phyloP scores from a whole-genome alignment of 2,329 filamentous ascomycete species.

The Fusarium sp. region DNA sequence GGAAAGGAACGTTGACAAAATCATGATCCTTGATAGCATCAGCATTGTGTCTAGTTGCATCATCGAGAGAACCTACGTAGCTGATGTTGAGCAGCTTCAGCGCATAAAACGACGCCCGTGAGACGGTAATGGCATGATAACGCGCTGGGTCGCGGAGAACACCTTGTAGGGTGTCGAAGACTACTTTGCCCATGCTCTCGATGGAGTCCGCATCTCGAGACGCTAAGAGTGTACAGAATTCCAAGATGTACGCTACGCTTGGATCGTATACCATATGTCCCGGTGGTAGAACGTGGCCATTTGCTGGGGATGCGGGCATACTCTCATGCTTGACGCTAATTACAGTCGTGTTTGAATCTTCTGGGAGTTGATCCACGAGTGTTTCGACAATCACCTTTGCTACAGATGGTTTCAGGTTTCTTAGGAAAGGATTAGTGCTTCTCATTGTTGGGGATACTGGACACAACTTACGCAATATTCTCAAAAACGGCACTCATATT shows the following conservation, averaged over 20 bases:
- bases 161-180: conserved; percentile 84
- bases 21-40: conserved; percentile 76
- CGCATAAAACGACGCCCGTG: conserved; percentile 88
- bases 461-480: conserved; percentile 78
- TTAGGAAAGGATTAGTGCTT: conserved; percentile 35
- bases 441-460: background rate
- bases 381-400: conserved; percentile 68
- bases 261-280: conserved; percentile 81
- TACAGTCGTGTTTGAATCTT: conserved; percentile 80
- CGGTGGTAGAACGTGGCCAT: conserved; percentile 57
- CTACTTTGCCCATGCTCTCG: conserved; percentile 78
- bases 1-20: conserved; percentile 90
- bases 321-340: conserved; percentile 93
- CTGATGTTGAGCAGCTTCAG: conserved; percentile 84
- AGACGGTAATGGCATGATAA: conserved; percentile 86
- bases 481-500: conserved; percentile 84
- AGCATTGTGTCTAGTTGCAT: conserved; percentile 20
- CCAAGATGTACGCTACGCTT: conserved; percentile 88
- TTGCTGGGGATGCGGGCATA: conserved; percentile 71
- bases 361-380: conserved; percentile 86
- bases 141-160: conserved; percentile 83
- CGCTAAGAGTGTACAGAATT: conserved; percentile 86
- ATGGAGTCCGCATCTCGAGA: conserved; percentile 81
- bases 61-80: conserved; percentile 73
- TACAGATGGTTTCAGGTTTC: conserved; percentile 55